Conservation (phyloP, 805 yeast genomes). For the Pichia ethanolica region DNA sequence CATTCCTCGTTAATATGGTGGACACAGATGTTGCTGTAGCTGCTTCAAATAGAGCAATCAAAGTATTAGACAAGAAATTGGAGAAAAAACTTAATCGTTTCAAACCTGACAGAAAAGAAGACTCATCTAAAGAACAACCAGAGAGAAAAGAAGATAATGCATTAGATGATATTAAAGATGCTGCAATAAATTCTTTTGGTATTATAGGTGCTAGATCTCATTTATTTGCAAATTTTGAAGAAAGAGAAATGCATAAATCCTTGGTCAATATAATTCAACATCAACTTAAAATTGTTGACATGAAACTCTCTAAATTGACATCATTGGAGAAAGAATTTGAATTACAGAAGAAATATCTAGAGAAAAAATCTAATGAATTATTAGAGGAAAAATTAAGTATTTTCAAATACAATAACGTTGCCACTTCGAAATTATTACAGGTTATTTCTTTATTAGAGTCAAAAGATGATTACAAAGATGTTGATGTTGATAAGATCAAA, state of each 20-base stretch:
- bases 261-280: conserved; percentile 52
- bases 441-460: conserved; percentile 25
- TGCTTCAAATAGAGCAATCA: conserved; percentile 61
- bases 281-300: conserved; percentile 54
- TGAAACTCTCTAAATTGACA: conserved; percentile 52
- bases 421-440: conserved; percentile 41
- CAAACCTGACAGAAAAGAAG: conserved; percentile 9
- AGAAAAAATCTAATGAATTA: conserved; percentile 58
- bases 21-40: conserved; percentile 82
- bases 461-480: neutral
- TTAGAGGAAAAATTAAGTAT: conserved; percentile 61
- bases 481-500: conserved; percentile 15
- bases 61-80: conserved; percentile 38
- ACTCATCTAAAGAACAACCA: conserved; percentile 6
- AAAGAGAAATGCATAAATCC: conserved; percentile 61
- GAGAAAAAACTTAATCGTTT: conserved; percentile 30
- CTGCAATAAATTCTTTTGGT: conserved; percentile 65
- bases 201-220: conserved; percentile 73
- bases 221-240: conserved; percentile 73
- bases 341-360: conserved; percentile 51
- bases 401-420: conserved; percentile 46
- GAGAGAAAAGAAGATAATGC: conserved; percentile 10
- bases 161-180: conserved; percentile 40
- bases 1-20: conserved; percentile 77
- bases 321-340: conserved; percentile 61